A percentile compares a stretch with the other conserved stretches of the same genome.
phyloP scores from a whole-genome alignment of 768 basidiomycete genomes.

The Lactarius pseudohatsudake region DNA sequence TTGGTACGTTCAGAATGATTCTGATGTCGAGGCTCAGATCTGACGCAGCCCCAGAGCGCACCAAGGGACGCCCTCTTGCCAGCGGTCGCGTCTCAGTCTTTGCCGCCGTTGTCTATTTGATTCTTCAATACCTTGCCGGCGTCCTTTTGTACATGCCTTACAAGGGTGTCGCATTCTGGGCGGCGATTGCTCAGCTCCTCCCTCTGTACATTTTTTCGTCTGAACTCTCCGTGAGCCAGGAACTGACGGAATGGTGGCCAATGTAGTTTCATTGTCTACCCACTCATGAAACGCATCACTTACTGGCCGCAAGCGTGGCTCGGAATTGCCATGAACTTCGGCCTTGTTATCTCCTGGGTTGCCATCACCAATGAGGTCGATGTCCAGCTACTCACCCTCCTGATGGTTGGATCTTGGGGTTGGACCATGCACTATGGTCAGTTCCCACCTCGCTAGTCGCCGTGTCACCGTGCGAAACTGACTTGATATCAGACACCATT shows the following conservation, averaged over 20 bases:
- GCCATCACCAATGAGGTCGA: conserved; percentile 40
- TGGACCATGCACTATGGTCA: conserved; percentile 48
- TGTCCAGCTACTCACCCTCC: conserved; percentile 17
- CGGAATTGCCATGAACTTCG: conserved; percentile 51
- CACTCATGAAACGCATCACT: conserved; percentile 55
- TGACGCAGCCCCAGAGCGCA: conserved; percentile 13
- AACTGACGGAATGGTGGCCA: conserved; percentile 14
- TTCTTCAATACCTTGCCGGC: conserved; percentile 27
- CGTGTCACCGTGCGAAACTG: background rate
- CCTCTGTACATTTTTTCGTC: conserved; percentile 22
- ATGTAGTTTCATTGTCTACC: conserved; percentile 42
- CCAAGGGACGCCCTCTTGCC: conserved; percentile 27
- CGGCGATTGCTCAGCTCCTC: conserved; percentile 28
- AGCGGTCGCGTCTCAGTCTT: conserved; percentile 30
- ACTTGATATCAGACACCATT: conserved; percentile 48
- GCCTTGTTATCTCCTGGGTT: conserved; percentile 51
- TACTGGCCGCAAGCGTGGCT: conserved; percentile 67
- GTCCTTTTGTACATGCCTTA: conserved; percentile 26
- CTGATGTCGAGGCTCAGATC: background rate
- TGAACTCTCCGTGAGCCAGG: background rate
- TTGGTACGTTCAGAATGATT: conserved; percentile 34
- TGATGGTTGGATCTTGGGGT: conserved; percentile 30
- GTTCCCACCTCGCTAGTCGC: background rate
- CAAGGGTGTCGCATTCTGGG: conserved; percentile 25
- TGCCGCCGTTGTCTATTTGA: conserved; percentile 28